Conservation (phyloP, 306 rosid genomes). For the Cucumis sativus region Cucumber_9930_V3 NC_026658.2:4366501-4367000, state of each 20-base stretch:
- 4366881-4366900: background rate
- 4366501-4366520: background rate
- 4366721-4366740: background rate
- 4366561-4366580: constrained; percentile 26
- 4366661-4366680: constrained; percentile 40
- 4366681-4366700: constrained; percentile 32
- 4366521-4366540: background rate
- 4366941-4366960: background rate
- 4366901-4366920: background rate
- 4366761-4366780: background rate
- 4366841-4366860: background rate
- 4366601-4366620: constrained; percentile 24
- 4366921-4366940: background rate
- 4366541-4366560: background rate
- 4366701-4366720: background rate
- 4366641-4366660: constrained; percentile 20
- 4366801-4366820: background rate
- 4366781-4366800: background rate
- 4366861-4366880: background rate
- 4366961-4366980: background rate
- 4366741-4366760: background rate
- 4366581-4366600: constrained; percentile 16
- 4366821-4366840: background rate
- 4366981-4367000: background rate
- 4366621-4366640: constrained; percentile 30